Conservation (phyloP, 1,284 basidiomycete species). For the Ceratobasidium sp. region DNA sequence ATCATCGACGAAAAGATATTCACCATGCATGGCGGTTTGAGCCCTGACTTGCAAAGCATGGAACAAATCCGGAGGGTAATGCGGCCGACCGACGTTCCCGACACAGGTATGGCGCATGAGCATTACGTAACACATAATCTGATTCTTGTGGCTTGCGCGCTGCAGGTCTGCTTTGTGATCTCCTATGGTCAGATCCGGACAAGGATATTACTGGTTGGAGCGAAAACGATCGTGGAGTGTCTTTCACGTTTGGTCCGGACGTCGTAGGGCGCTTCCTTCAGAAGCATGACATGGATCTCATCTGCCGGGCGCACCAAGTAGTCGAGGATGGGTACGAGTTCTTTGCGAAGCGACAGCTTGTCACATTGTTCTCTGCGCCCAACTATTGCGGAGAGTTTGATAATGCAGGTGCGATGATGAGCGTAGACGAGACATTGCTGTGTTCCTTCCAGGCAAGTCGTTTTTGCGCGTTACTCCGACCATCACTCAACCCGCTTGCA, state of each 20-base stretch:
- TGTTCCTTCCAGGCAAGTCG: slow-evolving; percentile 94
- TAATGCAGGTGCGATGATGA: slow-evolving; percentile 99
- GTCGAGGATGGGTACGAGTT: slow-evolving; percentile 99
- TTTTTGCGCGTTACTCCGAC: not conserved
- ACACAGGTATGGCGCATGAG: slow-evolving; percentile 77
- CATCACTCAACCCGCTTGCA: slow-evolving; percentile 54
- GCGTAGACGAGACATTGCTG: slow-evolving; percentile 95
- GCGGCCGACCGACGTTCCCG: slow-evolving; percentile 98
- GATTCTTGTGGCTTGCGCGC: slow-evolving; percentile 35
- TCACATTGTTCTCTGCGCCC: slow-evolving; percentile 98
- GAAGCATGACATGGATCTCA: slow-evolving; percentile 98
- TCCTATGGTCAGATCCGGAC: slow-evolving; percentile 99
- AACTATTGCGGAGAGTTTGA: slow-evolving; percentile 99
- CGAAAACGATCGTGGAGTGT: slow-evolving; percentile 98
- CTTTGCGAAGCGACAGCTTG: slow-evolving; percentile 98
- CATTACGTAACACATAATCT: slow-evolving; percentile 16
- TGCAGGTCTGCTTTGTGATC: slow-evolving; percentile 90
- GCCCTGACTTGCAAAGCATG: slow-evolving; percentile 98
- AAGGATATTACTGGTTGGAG: slow-evolving; percentile 99
- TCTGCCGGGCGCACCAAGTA: slow-evolving; percentile 99
- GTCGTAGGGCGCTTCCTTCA: slow-evolving; percentile 99
- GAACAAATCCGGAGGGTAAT: slow-evolving; percentile 99
- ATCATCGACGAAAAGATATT: slow-evolving; percentile 99
- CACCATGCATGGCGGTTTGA: slow-evolving; percentile 98
- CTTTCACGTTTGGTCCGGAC: slow-evolving; percentile 98